phyloP scores from a whole-genome alignment of 139 green algal species.

The Ettlia oleoabundans region DNA sequence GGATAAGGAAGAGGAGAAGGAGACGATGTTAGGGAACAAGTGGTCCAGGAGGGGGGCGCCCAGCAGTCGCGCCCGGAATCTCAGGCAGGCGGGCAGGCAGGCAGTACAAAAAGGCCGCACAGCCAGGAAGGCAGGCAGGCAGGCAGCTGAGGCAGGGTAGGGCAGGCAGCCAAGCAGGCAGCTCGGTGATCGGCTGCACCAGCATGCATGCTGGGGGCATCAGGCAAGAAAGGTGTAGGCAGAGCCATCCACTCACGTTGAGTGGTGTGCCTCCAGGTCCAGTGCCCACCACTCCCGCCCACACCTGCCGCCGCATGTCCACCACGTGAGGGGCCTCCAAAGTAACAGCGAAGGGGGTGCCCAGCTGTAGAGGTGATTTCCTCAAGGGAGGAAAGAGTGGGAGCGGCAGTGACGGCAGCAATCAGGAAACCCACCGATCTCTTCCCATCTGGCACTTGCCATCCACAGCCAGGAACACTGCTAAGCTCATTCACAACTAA shows the following conservation, averaged over 20 bases:
- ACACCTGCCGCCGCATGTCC: conserved; percentile 77
- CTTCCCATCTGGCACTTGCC: not conserved
- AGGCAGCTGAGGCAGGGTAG: not conserved
- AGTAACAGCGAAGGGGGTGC: conserved; percentile 67
- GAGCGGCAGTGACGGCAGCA: not conserved
- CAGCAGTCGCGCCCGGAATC: too few species aligned
- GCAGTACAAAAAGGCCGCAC: not conserved
- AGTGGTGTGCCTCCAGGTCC: conserved; percentile 18
- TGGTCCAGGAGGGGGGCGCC: too few species aligned
- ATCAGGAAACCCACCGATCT: not conserved
- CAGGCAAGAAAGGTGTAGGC: not conserved
- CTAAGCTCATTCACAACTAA: too few species aligned
- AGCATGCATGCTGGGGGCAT: not conserved
- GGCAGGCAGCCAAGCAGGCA: not conserved
- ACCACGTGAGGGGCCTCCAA: conserved; percentile 93
- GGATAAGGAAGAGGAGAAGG: not conserved
- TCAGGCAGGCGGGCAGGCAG: not conserved
- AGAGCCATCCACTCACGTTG: not conserved
- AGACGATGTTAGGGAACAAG: too few species aligned
- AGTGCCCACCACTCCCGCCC: conserved; percentile 29
- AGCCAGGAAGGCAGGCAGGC: not conserved
- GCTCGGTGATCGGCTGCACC: not conserved
- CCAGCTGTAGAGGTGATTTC: conserved; percentile 58
- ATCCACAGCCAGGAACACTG: too few species aligned
- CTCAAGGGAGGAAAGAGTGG: not conserved